Base-by-base conservation (phyloP, 2,329 filamentous ascomycete genomes). In the Monosporascus sp. region DNA sequence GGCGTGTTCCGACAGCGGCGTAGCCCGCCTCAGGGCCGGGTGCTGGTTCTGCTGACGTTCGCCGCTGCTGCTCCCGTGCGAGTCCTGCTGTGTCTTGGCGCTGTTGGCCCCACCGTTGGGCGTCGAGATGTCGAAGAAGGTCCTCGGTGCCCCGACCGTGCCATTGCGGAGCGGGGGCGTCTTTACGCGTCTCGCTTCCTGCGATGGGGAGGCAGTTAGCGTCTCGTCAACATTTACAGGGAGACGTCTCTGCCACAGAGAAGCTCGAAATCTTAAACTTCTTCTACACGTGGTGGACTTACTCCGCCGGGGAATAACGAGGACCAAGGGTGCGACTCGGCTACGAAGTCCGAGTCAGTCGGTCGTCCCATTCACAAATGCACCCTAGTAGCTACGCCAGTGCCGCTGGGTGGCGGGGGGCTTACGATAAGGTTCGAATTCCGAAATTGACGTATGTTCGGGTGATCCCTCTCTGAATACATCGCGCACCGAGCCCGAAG, bases 181-280 rank as follows among this genome's bases (percentile, higher is more conserved):
- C 49, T 70, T 71, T 14, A 80, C 64, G 5, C 77, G 71, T n/a
- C 65, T 71, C 5, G 78, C 78, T 67, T 80, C 77, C 78, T 80
- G 48, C 20, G 9, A 3, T 8, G 17, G 20, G 2, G 2, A 4
- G 2, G 24, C 50, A 40, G 38, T 51, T 31, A 52, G 52, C 24
- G n/a, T 9, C n/a, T 17, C 11, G 40, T 18, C 22, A 44, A 28
- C n/a, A 31, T 41, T 28, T 9, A 9, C 26, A 22, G 43, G 15
- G 20, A 45, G 28, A 17, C 37, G 9, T 44, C 15, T 18, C 6
- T 3, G 8, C 5, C 40, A 6, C n/a, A 17, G 44, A 49, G 9
- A 38, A 11, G n/a, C 17, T 24, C 8, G 4, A 20, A 14, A 37
- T 1, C 3, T 8, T 7, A 15, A 9, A 4, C n/a, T 7, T 22